These are phyloP conservation scores for Rubus parviflorus DNA, from an alignment of 306 rosid species.

Conservation along the genomic window DNA sequence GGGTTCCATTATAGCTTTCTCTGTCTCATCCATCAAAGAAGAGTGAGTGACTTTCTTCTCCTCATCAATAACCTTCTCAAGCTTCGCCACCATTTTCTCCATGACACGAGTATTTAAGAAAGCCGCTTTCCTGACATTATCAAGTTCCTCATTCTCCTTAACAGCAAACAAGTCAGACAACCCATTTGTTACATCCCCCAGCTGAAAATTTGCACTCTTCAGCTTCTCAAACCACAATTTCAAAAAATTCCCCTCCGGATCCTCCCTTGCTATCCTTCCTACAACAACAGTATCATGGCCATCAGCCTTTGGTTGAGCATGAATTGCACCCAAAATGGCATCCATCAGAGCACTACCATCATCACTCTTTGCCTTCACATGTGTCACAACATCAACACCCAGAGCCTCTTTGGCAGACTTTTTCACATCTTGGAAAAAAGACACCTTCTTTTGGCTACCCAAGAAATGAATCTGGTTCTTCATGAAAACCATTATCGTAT, in stretches of 20 bases:
- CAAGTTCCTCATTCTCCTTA: conserved; percentile 69
- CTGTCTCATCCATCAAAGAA: conserved; percentile 86
- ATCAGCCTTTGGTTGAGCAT: conserved; percentile 58
- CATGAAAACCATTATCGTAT: conserved; percentile 82
- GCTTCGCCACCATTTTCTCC: conserved; percentile 81
- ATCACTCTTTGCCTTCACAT: conserved; percentile 71
- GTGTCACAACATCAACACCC: conserved; percentile 75
- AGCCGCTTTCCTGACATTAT: conserved; percentile 77
- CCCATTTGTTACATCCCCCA: conserved; percentile 74
- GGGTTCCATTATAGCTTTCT: conserved; percentile 82
- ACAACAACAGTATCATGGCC: conserved; percentile 51
- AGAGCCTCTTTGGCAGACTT: conserved; percentile 66
- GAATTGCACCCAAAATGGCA: conserved; percentile 60
- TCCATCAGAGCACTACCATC: conserved; percentile 80
- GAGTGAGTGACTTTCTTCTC: conserved; percentile 86
- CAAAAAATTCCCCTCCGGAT: conserved; percentile 81
- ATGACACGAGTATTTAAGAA: conserved; percentile 70
- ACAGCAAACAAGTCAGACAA: conserved; percentile 64
- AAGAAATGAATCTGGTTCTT: conserved; percentile 78
- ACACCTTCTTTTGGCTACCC: conserved; percentile 86
- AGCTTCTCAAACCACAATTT: conserved; percentile 77
- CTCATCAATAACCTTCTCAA: conserved; percentile 88
- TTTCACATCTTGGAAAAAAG: conserved; percentile 69
- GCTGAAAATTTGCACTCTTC: conserved; percentile 47
- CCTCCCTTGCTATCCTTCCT: conserved; percentile 79